phyloP scores from a whole-genome alignment of 345 rosid genomes.

The Camelina sativa region DNA sequence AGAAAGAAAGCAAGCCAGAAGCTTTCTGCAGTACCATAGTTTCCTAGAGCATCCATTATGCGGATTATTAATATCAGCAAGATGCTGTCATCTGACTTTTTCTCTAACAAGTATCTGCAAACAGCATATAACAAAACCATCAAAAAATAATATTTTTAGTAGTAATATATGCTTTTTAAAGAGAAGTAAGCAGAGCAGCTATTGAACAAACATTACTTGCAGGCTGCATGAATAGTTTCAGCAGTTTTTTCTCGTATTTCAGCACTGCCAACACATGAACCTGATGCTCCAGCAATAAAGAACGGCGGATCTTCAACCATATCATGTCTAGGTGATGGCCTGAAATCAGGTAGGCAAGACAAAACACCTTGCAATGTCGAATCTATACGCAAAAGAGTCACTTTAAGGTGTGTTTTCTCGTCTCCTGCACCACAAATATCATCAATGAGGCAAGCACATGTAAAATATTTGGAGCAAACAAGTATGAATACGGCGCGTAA shows the following conservation, averaged over 20 bases:
- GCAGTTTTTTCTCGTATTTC: slow-evolving; percentile 90
- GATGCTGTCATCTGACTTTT: slow-evolving; percentile 99
- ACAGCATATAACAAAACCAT: slow-evolving; percentile 33
- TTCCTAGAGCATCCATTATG: slow-evolving; percentile 92
- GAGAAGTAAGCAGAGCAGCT: slow-evolving; percentile 27
- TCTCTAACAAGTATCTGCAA: slow-evolving; percentile 79
- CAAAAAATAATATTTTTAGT: slow-evolving; percentile 37
- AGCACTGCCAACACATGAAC: slow-evolving; percentile 83
- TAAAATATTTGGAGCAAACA: slow-evolving; percentile 35
- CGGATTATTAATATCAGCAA: slow-evolving; percentile 82
- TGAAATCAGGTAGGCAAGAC: slow-evolving; percentile 99
- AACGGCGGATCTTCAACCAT: slow-evolving; percentile 66
- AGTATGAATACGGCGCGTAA: neutral
- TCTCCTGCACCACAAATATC: slow-evolving; percentile 67
- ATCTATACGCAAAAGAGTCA: slow-evolving; percentile 95
- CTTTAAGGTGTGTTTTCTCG: slow-evolving; percentile 96
- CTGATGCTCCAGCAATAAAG: slow-evolving; percentile 95
- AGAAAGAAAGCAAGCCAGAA: slow-evolving; percentile 28
- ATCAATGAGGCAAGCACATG: slow-evolving; percentile 30
- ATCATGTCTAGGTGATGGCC: slow-evolving; percentile 73
- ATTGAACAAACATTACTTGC: slow-evolving; percentile 74
- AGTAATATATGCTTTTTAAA: slow-evolving; percentile 21
- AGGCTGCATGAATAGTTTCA: slow-evolving; percentile 69
- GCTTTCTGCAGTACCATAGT: slow-evolving; percentile 69
- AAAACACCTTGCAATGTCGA: slow-evolving; percentile 96